Conservation (phyloP, 768 basidiomycete genomes). For the Thelephora ganbajun region DNA sequence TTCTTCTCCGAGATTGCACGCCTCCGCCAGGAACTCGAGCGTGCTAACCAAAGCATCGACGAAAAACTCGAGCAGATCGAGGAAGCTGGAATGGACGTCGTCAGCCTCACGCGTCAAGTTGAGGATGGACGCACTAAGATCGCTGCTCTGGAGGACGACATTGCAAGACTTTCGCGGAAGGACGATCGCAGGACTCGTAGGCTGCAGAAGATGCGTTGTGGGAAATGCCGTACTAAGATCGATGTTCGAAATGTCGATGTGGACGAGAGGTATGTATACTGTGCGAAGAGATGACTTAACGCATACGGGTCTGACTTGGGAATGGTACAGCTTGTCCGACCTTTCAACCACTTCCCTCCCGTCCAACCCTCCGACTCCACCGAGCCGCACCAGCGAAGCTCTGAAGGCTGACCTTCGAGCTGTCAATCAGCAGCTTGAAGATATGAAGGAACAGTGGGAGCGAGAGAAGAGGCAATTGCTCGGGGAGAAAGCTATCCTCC, state of each 20-base stretch:
- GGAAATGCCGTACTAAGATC: slow-evolving; percentile 53
- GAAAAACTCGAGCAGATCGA: slow-evolving; percentile 80
- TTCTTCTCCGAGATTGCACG: slow-evolving; percentile 59
- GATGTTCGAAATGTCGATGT: slow-evolving; percentile 31
- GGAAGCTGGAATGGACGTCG: slow-evolving; percentile 62
- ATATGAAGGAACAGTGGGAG: slow-evolving; percentile 57
- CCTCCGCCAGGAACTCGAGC: slow-evolving; percentile 62
- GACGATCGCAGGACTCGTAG: slow-evolving; percentile 58
- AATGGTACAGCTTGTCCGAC: slow-evolving; percentile 33
- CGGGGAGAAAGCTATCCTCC: slow-evolving; percentile 60
- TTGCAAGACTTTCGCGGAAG: slow-evolving; percentile 45
- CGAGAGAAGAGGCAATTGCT: slow-evolving; percentile 48
- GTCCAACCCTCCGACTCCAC: slow-evolving; percentile 52
- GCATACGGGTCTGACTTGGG: background rate
- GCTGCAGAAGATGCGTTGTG: slow-evolving; percentile 48
- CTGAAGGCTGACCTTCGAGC: slow-evolving; percentile 43
- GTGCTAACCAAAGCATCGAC: slow-evolving; percentile 75
- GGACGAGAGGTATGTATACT: slow-evolving; percentile 45
- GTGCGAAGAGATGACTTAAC: background rate
- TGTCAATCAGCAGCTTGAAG: slow-evolving; percentile 49
- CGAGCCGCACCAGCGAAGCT: slow-evolving; percentile 52
- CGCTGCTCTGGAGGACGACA: slow-evolving; percentile 47
- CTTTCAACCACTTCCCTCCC: slow-evolving; percentile 31
- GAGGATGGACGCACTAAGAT: slow-evolving; percentile 56
- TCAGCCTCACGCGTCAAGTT: slow-evolving; percentile 55